Base-by-base conservation (phyloP, 306 rosid species). In the Vicia faba region DNA sequence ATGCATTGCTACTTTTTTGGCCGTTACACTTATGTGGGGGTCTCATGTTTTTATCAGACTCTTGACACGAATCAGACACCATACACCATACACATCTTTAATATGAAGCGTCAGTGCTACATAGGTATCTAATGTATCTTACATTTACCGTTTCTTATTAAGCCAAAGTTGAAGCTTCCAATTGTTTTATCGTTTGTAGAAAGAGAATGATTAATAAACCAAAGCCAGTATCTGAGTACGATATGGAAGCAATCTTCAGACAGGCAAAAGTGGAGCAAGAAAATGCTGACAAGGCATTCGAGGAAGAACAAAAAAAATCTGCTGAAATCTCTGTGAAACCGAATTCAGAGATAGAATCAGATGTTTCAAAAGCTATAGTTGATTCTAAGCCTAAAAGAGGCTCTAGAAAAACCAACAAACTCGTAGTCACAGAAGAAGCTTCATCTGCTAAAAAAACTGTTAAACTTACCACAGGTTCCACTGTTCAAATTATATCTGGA, bases 151-250 rank as follows among this genome's bases (percentile, higher is more conserved):
- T 75, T 53, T 44, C 8, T 5, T 48, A 8, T 14, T 71, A 18
- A 28, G 61, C 46, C 72, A 28, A 43, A 29, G 53, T 36, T 51
- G 44, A 75, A 69, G 57, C 51, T 70, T 50, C 48, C 10, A 59
- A 59, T 18, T 77, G 29, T 45, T 36, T 69, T 18, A 29, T 35
- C 35, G 7, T 73, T 72, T 43, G 64, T 88, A 93, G 96, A 61
- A 89, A 89, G 76, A 85, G 69, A 69, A 91, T 86, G 83, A 93
- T 87, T 68, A 87, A 86, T 76, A 89, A 70, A 79, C 98, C 96
- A 20, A 81, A 76, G 75, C 87, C 98, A 36, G 86, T 93, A 2
- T 75, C 91, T 28, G 86, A 41, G 20, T 73, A 61, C 60, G 93
- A 93, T 74, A 89, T 88, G 83, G 93, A 88, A 71, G 88, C 82